Conservation (phyloP, 306 rosid genomes). For the Mucuna pruriens region DNA sequence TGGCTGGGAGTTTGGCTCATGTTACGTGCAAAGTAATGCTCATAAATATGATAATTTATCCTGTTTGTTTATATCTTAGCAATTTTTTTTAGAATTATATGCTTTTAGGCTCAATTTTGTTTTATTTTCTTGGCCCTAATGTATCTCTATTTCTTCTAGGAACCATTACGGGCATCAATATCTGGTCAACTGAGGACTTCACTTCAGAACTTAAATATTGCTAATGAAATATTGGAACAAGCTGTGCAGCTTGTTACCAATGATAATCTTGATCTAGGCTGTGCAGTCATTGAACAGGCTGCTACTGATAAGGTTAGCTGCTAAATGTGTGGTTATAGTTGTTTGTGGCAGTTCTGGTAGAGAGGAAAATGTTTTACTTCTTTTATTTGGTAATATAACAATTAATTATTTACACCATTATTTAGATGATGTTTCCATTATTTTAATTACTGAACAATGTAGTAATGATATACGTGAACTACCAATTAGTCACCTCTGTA, state of each 20-base stretch:
- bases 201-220: slow-evolving; percentile 70
- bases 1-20: slow-evolving; percentile 97
- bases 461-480: neutral
- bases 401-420: neutral
- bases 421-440: neutral
- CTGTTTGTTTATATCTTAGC: slow-evolving; percentile 11
- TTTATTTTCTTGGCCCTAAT: slow-evolving; percentile 22
- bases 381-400: neutral
- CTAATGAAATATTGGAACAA: slow-evolving; percentile 80
- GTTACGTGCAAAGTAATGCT: slow-evolving; percentile 93
- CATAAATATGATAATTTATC: slow-evolving; percentile 16
- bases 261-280: slow-evolving; percentile 98
- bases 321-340: slow-evolving; percentile 33
- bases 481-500: neutral
- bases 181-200: slow-evolving; percentile 80
- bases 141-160: slow-evolving; percentile 55
- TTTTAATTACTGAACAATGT: neutral
- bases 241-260: slow-evolving; percentile 96
- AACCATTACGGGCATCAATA: slow-evolving; percentile 86
- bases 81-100: neutral
- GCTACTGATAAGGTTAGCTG: slow-evolving; percentile 91
- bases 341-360: neutral
- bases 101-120: neutral
- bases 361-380: neutral
- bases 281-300: slow-evolving; percentile 96